A percentile compares a stretch with the other conserved stretches of the same genome.
Evolutionary conservation across 345 rosid genomes (phyloP).

Genomic region (Carallia pectinifolia): DNA sequence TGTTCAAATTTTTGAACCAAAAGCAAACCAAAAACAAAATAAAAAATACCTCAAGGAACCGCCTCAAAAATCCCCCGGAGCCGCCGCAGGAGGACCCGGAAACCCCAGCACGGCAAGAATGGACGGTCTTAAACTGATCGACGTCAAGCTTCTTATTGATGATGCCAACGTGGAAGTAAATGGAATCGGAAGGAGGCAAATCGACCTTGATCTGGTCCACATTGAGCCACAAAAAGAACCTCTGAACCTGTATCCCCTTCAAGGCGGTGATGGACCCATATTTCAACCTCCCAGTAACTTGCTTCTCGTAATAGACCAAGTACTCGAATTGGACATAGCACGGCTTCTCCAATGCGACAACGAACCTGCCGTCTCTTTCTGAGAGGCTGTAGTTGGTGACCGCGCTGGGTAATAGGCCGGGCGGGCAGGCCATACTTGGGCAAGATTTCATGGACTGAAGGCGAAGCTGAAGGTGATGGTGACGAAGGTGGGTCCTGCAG

Average conservation of each 20-base stretch:
- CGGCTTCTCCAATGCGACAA: slow-evolving; percentile 45
- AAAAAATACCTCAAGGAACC: slow-evolving; percentile 35
- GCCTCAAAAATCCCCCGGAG: slow-evolving; percentile 33
- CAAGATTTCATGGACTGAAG: slow-evolving; percentile 69
- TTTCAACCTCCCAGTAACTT: slow-evolving; percentile 59
- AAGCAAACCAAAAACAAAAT: background rate
- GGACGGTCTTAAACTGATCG: slow-evolving; percentile 79
- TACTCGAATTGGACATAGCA: slow-evolving; percentile 80
- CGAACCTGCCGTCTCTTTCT: slow-evolving; percentile 55
- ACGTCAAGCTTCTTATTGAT: slow-evolving; percentile 79
- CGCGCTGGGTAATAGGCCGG: slow-evolving; percentile 68
- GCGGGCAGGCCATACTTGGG: slow-evolving; percentile 91
- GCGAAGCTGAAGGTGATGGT: slow-evolving; percentile 14
- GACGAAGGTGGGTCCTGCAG: background rate
- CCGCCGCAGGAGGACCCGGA: slow-evolving; percentile 35
- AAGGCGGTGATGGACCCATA: slow-evolving; percentile 72
- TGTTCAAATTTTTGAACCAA: too few species aligned
- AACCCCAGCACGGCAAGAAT: slow-evolving; percentile 54
- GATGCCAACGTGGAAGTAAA: slow-evolving; percentile 83
- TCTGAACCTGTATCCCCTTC: slow-evolving; percentile 78
- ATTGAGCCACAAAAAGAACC: slow-evolving; percentile 71
- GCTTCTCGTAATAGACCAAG: slow-evolving; percentile 71
- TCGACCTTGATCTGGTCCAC: slow-evolving; percentile 87
- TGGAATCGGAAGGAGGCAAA: slow-evolving; percentile 76
- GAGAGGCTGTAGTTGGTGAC: slow-evolving; percentile 58